Evolutionary conservation across 2,329 filamentous ascomycete species (phyloP).

Genomic region (Talaromyces funiculosus): DNA sequence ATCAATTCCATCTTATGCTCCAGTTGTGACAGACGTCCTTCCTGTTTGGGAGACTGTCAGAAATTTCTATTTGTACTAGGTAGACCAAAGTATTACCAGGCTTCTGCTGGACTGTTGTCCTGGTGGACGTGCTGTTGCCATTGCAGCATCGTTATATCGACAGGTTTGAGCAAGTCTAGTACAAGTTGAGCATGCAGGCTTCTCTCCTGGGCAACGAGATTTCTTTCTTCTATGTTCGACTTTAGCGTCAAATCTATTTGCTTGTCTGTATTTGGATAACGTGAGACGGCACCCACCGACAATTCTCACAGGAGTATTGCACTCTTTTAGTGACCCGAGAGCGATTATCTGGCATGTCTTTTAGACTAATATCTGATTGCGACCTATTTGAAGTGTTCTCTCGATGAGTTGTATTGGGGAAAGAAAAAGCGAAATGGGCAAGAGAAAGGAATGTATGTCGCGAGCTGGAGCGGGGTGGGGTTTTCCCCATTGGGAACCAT

Average conservation of each 20-base stretch:
- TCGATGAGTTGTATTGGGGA: too few species aligned
- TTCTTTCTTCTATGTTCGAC: constrained; percentile 18
- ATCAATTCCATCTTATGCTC: constrained; percentile 16
- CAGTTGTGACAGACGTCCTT: constrained; percentile 13
- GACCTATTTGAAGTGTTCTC: too few species aligned
- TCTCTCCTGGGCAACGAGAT: constrained; percentile 21
- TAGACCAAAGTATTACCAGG: not conserved
- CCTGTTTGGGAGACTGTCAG: not conserved
- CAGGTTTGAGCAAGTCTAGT: constrained; percentile 18
- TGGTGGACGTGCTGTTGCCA: not conserved
- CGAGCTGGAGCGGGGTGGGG: not conserved
- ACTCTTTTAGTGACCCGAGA: constrained; percentile 6
- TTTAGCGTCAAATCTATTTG: too few species aligned
- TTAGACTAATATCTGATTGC: too few species aligned
- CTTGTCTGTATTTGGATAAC: too few species aligned
- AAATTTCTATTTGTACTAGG: not conserved
- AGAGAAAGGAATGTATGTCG: not conserved
- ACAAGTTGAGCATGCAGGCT: constrained; percentile 20
- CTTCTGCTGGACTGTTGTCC: not conserved
- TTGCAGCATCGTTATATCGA: constrained; percentile 12
- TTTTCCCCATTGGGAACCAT: not conserved
- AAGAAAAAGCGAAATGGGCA: too few species aligned
- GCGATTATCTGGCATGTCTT: constrained; percentile 2
- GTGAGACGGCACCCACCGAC: constrained; percentile 15
- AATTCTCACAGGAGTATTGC: constrained; percentile 16